phyloP scores from a whole-genome alignment of 768 basidiomycete genomes.

The Xanthoconium purpureum region DNA sequence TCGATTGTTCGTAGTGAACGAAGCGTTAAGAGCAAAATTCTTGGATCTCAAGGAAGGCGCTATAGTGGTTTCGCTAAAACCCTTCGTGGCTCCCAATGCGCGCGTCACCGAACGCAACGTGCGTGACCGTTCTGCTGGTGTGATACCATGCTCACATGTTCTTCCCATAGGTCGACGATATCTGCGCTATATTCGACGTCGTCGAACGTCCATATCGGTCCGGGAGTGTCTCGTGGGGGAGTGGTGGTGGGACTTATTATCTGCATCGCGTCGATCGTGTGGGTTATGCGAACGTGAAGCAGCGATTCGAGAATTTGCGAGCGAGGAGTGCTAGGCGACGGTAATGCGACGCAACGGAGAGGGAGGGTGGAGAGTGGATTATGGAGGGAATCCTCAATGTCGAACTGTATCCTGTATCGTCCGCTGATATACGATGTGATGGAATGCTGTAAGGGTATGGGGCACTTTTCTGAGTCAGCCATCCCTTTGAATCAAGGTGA shows the following conservation, averaged over 20 bases:
- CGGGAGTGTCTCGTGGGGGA: slow-evolving; percentile 82
- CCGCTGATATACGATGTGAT: not conserved
- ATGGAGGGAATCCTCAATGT: not conserved
- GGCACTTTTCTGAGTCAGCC: too few relatives aligned
- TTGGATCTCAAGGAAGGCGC: slow-evolving; percentile 93
- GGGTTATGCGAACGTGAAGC: slow-evolving; percentile 60
- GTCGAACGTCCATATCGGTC: slow-evolving; percentile 63
- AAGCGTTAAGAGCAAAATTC: slow-evolving; percentile 82
- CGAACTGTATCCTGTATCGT: not conserved
- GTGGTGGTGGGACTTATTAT: slow-evolving; percentile 66
- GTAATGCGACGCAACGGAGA: not conserved
- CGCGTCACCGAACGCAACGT: slow-evolving; percentile 85
- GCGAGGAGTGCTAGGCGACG: slow-evolving; percentile 30
- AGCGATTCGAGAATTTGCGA: slow-evolving; percentile 52
- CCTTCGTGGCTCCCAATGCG: slow-evolving; percentile 75
- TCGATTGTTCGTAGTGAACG: slow-evolving; percentile 61
- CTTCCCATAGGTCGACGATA: slow-evolving; percentile 60
- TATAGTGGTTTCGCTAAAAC: slow-evolving; percentile 82
- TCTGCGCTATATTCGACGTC: slow-evolving; percentile 79
- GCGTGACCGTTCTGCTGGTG: slow-evolving; percentile 21
- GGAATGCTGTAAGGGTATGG: too few relatives aligned
- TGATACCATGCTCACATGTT: not conserved
- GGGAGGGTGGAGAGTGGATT: not conserved
- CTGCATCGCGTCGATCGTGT: slow-evolving; percentile 73
- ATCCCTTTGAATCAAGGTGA: too few relatives aligned